These are phyloP conservation scores for Bipolaris victoriae DNA, from an alignment of 2,329 filamentous ascomycete genomes.

Conservation along the genomic window DNA sequence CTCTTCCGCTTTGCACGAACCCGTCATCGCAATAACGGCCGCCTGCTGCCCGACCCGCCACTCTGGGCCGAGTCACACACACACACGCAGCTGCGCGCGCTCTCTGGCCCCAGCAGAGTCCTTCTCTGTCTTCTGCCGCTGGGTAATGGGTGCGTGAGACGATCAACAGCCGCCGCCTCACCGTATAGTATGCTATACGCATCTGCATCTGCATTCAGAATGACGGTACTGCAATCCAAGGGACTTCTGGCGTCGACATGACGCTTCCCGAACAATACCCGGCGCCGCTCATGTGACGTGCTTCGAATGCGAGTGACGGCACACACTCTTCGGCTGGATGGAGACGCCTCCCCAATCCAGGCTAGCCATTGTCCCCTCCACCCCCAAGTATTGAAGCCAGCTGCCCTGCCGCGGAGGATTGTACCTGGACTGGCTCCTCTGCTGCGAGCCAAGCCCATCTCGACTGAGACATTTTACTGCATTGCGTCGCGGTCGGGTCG, in stretches of 20 bases:
- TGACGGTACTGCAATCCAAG: constrained; percentile 2
- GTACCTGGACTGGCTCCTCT: constrained; percentile 2
- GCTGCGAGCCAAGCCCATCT: constrained; percentile 9
- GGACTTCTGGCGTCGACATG: background rate
- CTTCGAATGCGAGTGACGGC: constrained; percentile 21
- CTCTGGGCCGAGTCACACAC: constrained; percentile 14
- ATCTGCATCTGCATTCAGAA: background rate
- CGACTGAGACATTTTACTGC: constrained; percentile 23
- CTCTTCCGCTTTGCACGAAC: constrained; percentile 1
- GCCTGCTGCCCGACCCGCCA: constrained; percentile 24
- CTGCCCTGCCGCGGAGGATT: constrained; percentile 8
- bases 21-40: constrained; percentile 15
- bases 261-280: background rate
- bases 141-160: constrained; percentile 5
- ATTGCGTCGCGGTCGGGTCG: constrained; percentile 13
- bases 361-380: constrained; percentile 2
- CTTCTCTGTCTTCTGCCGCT: constrained; percentile 3
- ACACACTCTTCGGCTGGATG: constrained; percentile 11
- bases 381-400: constrained; percentile 1
- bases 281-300: constrained; percentile 24
- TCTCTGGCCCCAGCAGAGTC: constrained; percentile 11
- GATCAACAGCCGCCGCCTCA: constrained; percentile 5
- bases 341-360: background rate
- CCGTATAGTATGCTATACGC: background rate
- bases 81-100: constrained; percentile 13